Percentiles rank a stretch among this genome's conserved stretches.
These are phyloP conservation scores for Phialophora verrucosa DNA, from an alignment of 2,329 filamentous ascomycete genomes.

Conservation along the genomic window DNA sequence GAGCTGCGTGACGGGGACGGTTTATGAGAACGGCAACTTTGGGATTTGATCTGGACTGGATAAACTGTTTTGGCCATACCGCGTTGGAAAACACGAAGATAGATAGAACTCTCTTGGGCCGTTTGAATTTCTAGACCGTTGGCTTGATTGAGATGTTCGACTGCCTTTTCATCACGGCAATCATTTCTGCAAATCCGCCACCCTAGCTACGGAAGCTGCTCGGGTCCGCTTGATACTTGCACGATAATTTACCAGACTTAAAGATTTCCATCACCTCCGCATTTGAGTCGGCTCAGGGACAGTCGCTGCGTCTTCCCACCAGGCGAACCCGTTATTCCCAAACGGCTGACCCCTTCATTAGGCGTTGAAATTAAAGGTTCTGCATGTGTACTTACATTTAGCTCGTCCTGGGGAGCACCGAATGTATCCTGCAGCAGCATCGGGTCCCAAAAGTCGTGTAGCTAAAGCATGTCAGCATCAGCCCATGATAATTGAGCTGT, in stretches of 20 bases:
- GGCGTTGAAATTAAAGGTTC: background rate
- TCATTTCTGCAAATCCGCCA: too few species aligned
- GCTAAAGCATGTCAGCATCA: slow-evolving; percentile 12
- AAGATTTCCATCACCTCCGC: background rate
- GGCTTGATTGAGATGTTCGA: too few species aligned
- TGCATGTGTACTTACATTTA: slow-evolving; percentile 12
- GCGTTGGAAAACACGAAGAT: too few species aligned
- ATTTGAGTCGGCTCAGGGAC: background rate
- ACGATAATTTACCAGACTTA: too few species aligned
- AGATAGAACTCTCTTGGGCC: too few species aligned
- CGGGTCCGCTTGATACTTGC: too few species aligned
- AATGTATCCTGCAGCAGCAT: slow-evolving; percentile 20
- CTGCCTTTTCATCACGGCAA: too few species aligned
- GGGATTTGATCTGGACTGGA: background rate
- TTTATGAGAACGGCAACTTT: slow-evolving; percentile 2
- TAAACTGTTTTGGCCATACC: too few species aligned
- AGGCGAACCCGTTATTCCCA: slow-evolving; percentile 1
- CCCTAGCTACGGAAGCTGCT: too few species aligned
- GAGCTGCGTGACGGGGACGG: background rate
- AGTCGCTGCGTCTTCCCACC: slow-evolving; percentile 19
- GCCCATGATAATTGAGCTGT: background rate
- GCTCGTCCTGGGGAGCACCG: slow-evolving; percentile 9
- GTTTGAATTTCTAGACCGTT: too few species aligned
- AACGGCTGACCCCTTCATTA: slow-evolving; percentile 11
- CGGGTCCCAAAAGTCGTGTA: slow-evolving; percentile 27